phyloP scores from a whole-genome alignment of 495 filamentous ascomycete species.

The Hyaloscypha finlandica region DNA sequence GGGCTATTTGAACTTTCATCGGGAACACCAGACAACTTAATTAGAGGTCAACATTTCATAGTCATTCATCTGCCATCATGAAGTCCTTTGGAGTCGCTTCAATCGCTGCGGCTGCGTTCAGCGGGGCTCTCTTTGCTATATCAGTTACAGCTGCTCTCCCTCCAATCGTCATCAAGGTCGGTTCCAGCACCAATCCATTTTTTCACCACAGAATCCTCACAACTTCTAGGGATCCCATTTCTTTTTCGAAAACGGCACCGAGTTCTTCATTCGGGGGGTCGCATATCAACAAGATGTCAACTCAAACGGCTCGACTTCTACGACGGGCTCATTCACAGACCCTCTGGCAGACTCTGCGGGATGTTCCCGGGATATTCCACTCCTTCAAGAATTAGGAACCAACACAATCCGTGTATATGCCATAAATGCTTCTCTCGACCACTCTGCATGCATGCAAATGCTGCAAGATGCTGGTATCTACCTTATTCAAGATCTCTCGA shows the following conservation, averaged over 20 bases:
- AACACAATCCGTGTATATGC: slow-evolving; percentile 95
- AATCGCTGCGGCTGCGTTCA: slow-evolving; percentile 31
- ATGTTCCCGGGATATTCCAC: slow-evolving; percentile 84
- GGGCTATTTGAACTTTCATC: background rate
- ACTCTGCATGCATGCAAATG: slow-evolving; percentile 81
- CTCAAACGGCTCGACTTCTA: slow-evolving; percentile 39
- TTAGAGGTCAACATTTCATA: background rate
- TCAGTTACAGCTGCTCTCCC: slow-evolving; percentile 47
- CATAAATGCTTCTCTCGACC: slow-evolving; percentile 76
- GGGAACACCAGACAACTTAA: slow-evolving; percentile 4
- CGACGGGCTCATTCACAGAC: slow-evolving; percentile 50
- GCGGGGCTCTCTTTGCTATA: slow-evolving; percentile 26
- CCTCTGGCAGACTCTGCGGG: slow-evolving; percentile 69
- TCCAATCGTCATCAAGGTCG: slow-evolving; percentile 39
- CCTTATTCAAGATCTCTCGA: slow-evolving; percentile 83
- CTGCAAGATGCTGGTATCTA: slow-evolving; percentile 90
- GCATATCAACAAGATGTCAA: slow-evolving; percentile 75
- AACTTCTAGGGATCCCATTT: slow-evolving; percentile 66
- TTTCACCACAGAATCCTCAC: slow-evolving; percentile 11
- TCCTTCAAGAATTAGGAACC: slow-evolving; percentile 72
- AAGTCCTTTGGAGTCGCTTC: slow-evolving; percentile 30
- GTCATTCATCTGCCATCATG: slow-evolving; percentile 24
- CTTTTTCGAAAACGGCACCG: slow-evolving; percentile 63
- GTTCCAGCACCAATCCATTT: background rate
- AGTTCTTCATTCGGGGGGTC: slow-evolving; percentile 89